Evolutionary conservation across 208 protist genomes (phyloP).

Genomic region (Vickermania spadyakhi): DNA sequence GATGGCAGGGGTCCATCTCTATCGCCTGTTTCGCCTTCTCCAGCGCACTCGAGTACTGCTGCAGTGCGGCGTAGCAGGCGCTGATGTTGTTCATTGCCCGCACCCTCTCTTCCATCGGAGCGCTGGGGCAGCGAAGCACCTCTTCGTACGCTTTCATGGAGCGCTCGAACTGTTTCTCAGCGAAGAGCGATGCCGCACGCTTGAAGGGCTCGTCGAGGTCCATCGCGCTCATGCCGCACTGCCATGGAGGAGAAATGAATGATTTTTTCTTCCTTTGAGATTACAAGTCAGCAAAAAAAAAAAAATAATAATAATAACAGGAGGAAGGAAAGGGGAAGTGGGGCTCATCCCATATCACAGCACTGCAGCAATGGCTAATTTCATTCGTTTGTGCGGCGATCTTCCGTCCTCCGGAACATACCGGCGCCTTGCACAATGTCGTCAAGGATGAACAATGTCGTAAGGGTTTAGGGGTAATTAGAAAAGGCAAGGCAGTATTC

Average conservation of each 20-base stretch:
- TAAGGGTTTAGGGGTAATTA: too few relatives aligned
- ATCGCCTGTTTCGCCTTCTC: slow-evolving; percentile 37
- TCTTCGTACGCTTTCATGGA: slow-evolving; percentile 37
- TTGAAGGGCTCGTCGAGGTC: slow-evolving; percentile 46
- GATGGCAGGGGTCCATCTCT: slow-evolving; percentile 30
- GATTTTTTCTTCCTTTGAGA: too few relatives aligned
- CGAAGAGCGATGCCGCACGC: slow-evolving; percentile 38
- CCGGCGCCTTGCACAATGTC: too few relatives aligned
- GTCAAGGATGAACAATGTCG: too few relatives aligned
- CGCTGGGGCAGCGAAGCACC: slow-evolving; percentile 14
- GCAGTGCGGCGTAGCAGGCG: slow-evolving; percentile 54
- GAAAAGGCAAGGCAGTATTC: too few relatives aligned
- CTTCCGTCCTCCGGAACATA: too few relatives aligned
- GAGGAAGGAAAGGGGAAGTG: too few relatives aligned
- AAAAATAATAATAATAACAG: too few relatives aligned
- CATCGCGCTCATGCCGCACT: background rate
- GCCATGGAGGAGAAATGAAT: slow-evolving; percentile 3
- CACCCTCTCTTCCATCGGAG: slow-evolving; percentile 18
- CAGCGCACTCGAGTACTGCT: slow-evolving; percentile 46
- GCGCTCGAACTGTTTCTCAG: slow-evolving; percentile 26
- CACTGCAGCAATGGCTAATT: too few relatives aligned
- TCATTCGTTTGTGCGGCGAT: too few relatives aligned
- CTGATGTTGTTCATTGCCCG: slow-evolving; percentile 77
- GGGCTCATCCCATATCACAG: too few relatives aligned
- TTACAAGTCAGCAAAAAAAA: slow-evolving; percentile 9